phyloP scores from a whole-genome alignment of 495 filamentous ascomycete genomes.

The Friedmanniomyces simplex region DNA sequence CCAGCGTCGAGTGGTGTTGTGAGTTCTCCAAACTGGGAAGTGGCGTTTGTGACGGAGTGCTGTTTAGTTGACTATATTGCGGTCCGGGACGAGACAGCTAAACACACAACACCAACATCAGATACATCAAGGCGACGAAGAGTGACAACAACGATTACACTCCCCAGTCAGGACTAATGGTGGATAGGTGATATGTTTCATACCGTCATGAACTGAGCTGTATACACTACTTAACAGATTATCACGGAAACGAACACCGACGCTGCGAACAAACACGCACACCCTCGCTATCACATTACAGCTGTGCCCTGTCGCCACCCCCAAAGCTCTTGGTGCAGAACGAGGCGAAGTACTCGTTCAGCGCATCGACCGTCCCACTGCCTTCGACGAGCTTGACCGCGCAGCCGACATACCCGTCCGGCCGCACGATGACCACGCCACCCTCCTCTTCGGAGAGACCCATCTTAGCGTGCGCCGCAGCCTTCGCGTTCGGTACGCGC shows the following conservation, averaged over 20 bases:
- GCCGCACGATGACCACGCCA: constrained; percentile 69
- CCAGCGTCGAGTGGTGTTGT: neutral
- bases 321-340: constrained; percentile 40
- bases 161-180: no score
- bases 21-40: neutral
- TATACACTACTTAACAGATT: neutral
- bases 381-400: constrained; percentile 62
- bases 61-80: neutral
- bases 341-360: constrained; percentile 70
- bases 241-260: neutral
- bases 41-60: neutral
- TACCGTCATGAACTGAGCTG: neutral
- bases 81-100: no score
- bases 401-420: constrained; percentile 77
- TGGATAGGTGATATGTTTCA: neutral
- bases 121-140: no score
- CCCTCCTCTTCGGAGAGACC: constrained; percentile 64
- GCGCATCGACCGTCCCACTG: constrained; percentile 64
- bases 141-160: no score
- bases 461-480: constrained; percentile 77
- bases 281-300: constrained; percentile 3
- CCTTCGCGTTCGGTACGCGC: constrained; percentile 54
- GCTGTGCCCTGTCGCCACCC: constrained; percentile 23
- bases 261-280: neutral
- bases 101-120: no score